phyloP scores from a whole-genome alignment of 148 eudicot species.

The Camellia sinensis region DNA sequence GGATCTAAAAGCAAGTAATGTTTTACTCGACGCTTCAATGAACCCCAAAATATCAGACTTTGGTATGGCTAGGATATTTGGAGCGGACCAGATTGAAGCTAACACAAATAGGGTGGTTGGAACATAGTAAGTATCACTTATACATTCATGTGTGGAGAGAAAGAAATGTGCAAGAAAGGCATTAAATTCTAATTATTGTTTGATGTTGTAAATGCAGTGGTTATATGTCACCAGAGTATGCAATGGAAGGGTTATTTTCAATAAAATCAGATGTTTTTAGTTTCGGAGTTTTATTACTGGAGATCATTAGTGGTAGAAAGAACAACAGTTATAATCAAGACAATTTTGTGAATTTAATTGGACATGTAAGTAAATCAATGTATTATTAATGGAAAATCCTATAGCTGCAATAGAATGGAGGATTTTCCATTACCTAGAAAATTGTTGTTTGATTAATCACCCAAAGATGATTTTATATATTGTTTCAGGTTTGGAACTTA shows the following conservation, averaged over 20 bases:
- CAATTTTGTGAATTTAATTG: constrained; percentile 43
- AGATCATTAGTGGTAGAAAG: constrained; percentile 49
- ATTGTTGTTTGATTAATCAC: no score
- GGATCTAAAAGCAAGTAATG: constrained; percentile 58
- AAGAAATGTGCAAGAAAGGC: no score
- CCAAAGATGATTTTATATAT: no score
- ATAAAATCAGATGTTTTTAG: constrained; percentile 57
- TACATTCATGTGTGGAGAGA: no score
- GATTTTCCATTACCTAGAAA: no score
- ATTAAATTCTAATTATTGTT: no score
- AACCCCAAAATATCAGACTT: constrained; percentile 60
- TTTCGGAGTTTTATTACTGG: constrained; percentile 50
- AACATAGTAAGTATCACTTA: constrained; percentile 45
- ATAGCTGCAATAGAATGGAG: neutral
- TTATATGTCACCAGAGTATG: constrained; percentile 66
- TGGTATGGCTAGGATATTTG: constrained; percentile 56
- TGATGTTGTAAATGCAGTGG: constrained; percentile 35
- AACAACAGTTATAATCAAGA: constrained; percentile 41
- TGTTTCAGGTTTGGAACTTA: constrained; percentile 42
- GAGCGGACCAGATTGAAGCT: constrained; percentile 42
- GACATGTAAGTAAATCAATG: constrained; percentile 45
- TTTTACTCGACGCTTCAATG: constrained; percentile 47
- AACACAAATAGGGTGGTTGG: constrained; percentile 60
- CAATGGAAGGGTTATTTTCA: constrained; percentile 49
- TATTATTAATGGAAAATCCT: neutral